Evolutionary conservation across 208 protist genomes (phyloP).

Genomic region (Leishmania mexicana): DNA sequence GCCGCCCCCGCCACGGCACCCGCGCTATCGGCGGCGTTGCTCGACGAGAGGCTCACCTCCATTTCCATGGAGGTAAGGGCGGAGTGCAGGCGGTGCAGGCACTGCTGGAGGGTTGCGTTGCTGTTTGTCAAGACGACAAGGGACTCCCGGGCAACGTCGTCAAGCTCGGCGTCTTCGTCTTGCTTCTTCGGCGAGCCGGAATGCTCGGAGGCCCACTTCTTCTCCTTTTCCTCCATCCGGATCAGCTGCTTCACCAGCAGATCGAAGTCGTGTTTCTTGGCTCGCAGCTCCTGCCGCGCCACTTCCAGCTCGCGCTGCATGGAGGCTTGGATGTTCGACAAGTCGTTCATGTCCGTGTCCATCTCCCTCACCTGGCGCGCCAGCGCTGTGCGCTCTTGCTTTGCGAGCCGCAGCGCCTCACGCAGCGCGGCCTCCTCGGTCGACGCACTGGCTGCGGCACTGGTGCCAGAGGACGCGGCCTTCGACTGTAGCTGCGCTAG

Average conservation of each 20-base stretch:
- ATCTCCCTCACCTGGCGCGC: slow-evolving; percentile 52
- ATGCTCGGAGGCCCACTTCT: slow-evolving; percentile 18
- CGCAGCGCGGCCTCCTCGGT: slow-evolving; percentile 21
- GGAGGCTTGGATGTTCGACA: slow-evolving; percentile 56
- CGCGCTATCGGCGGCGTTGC: not conserved
- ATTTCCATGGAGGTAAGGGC: slow-evolving; percentile 9
- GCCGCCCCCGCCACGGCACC: not conserved
- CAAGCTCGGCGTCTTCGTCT: slow-evolving; percentile 13
- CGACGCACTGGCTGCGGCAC: not conserved
- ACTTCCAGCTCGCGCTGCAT: slow-evolving; percentile 51
- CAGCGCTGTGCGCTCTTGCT: slow-evolving; percentile 33
- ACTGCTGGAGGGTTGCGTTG: slow-evolving; percentile 32
- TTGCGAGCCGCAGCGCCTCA: slow-evolving; percentile 29
- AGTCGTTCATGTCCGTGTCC: slow-evolving; percentile 69
- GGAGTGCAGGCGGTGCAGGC: slow-evolving; percentile 26
- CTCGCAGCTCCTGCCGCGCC: slow-evolving; percentile 53
- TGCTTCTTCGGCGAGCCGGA: slow-evolving; percentile 1
- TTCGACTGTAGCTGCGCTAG: slow-evolving; percentile 15
- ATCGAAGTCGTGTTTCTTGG: slow-evolving; percentile 62
- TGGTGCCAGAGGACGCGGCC: slow-evolving; percentile 5
- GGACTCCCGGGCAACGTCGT: slow-evolving; percentile 22
- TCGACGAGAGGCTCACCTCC: not conserved
- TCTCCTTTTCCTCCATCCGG: slow-evolving; percentile 52
- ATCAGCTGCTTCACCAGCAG: slow-evolving; percentile 51
- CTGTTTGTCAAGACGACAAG: slow-evolving; percentile 28